Conservation (phyloP, 2,329 filamentous ascomycete species). For the Berkeleyomyces basicola region DNA sequence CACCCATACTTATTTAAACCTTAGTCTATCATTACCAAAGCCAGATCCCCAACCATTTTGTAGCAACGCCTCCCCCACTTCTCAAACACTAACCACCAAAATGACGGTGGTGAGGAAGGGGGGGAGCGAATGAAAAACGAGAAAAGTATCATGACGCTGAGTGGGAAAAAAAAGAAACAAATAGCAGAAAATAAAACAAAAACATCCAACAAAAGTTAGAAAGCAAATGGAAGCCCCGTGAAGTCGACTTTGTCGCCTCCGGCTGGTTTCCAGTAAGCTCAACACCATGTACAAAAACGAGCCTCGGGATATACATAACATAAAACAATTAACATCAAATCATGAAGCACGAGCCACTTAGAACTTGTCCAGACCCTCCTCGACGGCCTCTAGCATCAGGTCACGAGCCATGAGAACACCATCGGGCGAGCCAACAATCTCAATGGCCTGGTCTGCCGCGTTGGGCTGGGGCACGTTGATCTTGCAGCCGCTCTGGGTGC, state of each 20-base stretch:
- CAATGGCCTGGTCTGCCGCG: slow-evolving; percentile 62
- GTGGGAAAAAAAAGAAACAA: background rate
- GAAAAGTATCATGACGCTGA: slow-evolving; percentile 2
- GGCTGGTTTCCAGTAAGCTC: background rate
- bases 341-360: background rate
- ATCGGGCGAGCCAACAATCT: slow-evolving; percentile 64
- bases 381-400: slow-evolving; percentile 71
- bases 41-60: background rate
- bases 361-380: slow-evolving; percentile 32
- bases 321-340: background rate
- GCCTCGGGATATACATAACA: background rate
- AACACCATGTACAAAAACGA: background rate
- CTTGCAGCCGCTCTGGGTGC: slow-evolving; percentile 80
- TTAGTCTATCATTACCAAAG: background rate
- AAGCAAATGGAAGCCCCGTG: background rate
- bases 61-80: background rate
- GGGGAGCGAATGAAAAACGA: background rate
- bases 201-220: background rate
- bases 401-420: slow-evolving; percentile 78
- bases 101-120: background rate
- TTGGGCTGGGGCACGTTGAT: slow-evolving; percentile 85
- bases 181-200: background rate
- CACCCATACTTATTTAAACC: background rate
- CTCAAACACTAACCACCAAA: background rate
- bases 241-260: background rate